A percentile compares a stretch with the other conserved stretches of the same genome.
Conservation (phyloP, 768 basidiomycete genomes). For the Auricularia sp. region DNA sequence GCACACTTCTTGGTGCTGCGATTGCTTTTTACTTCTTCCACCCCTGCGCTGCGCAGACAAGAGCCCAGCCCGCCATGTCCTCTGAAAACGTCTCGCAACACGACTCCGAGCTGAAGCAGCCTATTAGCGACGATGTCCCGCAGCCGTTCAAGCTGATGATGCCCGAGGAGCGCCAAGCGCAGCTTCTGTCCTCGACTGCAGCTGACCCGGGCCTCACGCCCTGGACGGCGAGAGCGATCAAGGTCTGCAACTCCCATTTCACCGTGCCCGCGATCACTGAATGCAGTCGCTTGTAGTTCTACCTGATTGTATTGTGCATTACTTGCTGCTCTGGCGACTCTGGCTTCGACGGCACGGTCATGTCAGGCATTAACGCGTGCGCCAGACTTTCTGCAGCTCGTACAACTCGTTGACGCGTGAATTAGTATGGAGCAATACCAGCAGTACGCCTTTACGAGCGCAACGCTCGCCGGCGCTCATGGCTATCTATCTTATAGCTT, state of each 20-base stretch:
- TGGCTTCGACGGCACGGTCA: constrained; percentile 45
- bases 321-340: constrained; percentile 40
- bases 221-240: constrained; percentile 28
- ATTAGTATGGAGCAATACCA: constrained; percentile 33
- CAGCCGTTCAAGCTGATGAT: constrained; percentile 4
- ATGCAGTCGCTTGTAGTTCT: constrained; percentile 23
- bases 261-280: too few species aligned
- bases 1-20: too few species aligned
- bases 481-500: constrained; percentile 21
- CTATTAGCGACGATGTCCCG: too few species aligned
- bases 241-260: constrained; percentile 20
- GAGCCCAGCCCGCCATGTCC: too few species aligned
- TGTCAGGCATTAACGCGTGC: constrained; percentile 37
- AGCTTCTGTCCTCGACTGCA: constrained; percentile 30
- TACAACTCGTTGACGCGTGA: neutral
- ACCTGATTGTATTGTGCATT: constrained; percentile 35
- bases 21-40: too few species aligned
- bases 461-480: too few species aligned
- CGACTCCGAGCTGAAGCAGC: too few species aligned
- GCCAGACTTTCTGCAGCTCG: neutral
- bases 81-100: too few species aligned
- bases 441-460: neutral
- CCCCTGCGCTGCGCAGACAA: too few species aligned
- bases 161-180: constrained; percentile 31
- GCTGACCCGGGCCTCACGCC: constrained; percentile 33